Evolutionary conservation across 805 yeast species (phyloP), one percentile per base, ranked within the genome.

Genomic region (Cyberlindnera mrakii): DNA sequence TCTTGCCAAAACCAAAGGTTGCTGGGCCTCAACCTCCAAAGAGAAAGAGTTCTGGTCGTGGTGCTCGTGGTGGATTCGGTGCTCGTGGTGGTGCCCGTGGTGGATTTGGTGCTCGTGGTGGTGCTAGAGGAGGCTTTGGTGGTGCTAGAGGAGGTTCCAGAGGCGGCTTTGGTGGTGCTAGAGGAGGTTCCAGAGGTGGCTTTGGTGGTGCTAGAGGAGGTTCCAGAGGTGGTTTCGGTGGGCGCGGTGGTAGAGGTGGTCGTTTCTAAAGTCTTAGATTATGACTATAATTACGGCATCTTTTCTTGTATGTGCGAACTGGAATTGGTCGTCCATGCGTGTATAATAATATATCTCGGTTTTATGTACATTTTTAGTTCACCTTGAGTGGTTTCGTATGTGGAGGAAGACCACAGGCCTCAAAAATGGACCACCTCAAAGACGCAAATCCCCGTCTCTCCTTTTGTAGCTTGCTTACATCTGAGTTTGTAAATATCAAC

Each of bases 1-100:
- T 93, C 72, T 74, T 93, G 66, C 99, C 99, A 52, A 88, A 91
- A 71, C 96, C 99, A 40, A 87, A 87, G 72, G 82, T 77, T 44
- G 78, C 78, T 37, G 91, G 90, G 33, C 93, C 96, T 51, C 84
- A 83, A 62, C 82, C 85, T 54, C 78, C 84, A 64, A 82, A 73
- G 69, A 81, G 78, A 72, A 73, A 81, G 66, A 71, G 78, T 35
- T 72, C 77, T 46, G 78, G 80, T 47, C 76, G 77, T 36, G 71
- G 72, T 29, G 67, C 66, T 44, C 69, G 71, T 42, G 71, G 75
- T 29, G 68, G 74, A 39, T 70, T 72, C 37, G 69, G 69, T 33
- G 66, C 67, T 35, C 55, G 67, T 32, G 47, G 66, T 35, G 60
- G 67, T 41, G 65, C 45, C 33, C 35, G 52, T 17, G 53, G 70